phyloP scores from a whole-genome alignment of 1,284 basidiomycete species.

The Moesziomyces parantarcticus region DNA sequence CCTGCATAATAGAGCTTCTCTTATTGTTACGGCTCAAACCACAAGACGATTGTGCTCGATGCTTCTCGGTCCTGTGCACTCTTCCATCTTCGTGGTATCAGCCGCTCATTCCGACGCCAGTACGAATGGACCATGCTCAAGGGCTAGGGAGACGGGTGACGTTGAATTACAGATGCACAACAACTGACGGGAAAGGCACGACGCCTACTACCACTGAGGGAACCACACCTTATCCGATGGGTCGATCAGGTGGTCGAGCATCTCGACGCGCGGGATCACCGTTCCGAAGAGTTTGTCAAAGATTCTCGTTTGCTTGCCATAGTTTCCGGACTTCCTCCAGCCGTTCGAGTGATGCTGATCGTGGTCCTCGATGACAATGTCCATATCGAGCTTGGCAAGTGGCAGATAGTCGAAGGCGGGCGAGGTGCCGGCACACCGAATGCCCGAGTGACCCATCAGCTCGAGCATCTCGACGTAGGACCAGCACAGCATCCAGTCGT shows the following conservation, averaged over 20 bases:
- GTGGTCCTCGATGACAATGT: slow-evolving; percentile 65
- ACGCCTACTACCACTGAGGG: slow-evolving; percentile 22
- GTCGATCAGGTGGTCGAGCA: slow-evolving; percentile 41
- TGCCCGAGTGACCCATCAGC: slow-evolving; percentile 58
- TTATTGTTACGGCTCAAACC: too few relatives aligned
- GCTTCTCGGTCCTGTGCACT: too few relatives aligned
- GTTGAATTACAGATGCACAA: too few relatives aligned
- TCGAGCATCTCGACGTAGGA: slow-evolving; percentile 52
- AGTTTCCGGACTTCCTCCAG: slow-evolving; percentile 54
- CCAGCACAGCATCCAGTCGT: slow-evolving; percentile 48
- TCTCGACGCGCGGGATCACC: slow-evolving; percentile 51
- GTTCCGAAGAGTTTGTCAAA: slow-evolving; percentile 64
- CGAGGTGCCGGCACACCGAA: slow-evolving; percentile 50
- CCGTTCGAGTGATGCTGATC: slow-evolving; percentile 64
- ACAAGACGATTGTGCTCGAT: too few relatives aligned
- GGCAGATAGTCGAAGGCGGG: slow-evolving; percentile 36
- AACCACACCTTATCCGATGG: slow-evolving; percentile 26
- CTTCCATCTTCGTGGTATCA: too few relatives aligned
- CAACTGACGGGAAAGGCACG: too few relatives aligned
- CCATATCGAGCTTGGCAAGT: slow-evolving; percentile 50
- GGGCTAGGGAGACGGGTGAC: too few relatives aligned
- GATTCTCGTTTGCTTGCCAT: slow-evolving; percentile 63
- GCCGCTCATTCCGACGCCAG: too few relatives aligned
- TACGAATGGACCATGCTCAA: too few relatives aligned
- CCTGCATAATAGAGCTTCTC: too few relatives aligned